Evolutionary conservation across 2,329 filamentous ascomycete species (phyloP).

Genomic region (Colletotrichum lini): DNA sequence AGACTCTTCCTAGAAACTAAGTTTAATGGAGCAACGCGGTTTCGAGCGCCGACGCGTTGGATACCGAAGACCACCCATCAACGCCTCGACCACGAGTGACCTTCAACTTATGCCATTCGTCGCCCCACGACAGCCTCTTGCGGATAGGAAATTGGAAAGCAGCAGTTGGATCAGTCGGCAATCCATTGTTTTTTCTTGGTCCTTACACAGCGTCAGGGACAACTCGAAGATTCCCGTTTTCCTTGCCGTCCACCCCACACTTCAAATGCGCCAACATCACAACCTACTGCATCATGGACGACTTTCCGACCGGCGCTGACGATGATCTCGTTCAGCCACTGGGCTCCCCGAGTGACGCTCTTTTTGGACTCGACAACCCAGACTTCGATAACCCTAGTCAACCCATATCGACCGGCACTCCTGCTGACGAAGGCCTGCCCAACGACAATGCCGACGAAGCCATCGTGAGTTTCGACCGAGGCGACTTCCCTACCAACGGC

Average conservation of each 20-base stretch:
- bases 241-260: background rate
- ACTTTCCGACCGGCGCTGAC: slow-evolving; percentile 44
- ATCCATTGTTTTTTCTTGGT: background rate
- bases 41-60: slow-evolving; percentile 34
- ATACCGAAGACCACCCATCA: background rate
- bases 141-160: background rate
- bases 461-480: background rate
- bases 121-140: background rate
- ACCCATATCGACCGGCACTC: background rate
- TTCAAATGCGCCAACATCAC: slow-evolving; percentile 6
- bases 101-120: background rate
- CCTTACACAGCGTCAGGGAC: background rate
- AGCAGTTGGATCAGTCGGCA: background rate
- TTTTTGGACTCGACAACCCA: slow-evolving; percentile 32
- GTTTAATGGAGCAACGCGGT: slow-evolving; percentile 35
- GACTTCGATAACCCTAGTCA: background rate
- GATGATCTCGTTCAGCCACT: background rate
- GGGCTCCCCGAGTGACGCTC: slow-evolving; percentile 15
- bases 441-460: background rate
- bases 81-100: background rate
- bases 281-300: slow-evolving; percentile 44
- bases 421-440: background rate
- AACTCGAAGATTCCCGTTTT: background rate
- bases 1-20: background rate
- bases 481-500: background rate